A percentile compares a stretch with the other conserved stretches of the same genome.
These are phyloP conservation scores for Talinum fruticosum DNA, from an alignment of 148 eudicot genomes.

Conservation along the genomic window DNA sequence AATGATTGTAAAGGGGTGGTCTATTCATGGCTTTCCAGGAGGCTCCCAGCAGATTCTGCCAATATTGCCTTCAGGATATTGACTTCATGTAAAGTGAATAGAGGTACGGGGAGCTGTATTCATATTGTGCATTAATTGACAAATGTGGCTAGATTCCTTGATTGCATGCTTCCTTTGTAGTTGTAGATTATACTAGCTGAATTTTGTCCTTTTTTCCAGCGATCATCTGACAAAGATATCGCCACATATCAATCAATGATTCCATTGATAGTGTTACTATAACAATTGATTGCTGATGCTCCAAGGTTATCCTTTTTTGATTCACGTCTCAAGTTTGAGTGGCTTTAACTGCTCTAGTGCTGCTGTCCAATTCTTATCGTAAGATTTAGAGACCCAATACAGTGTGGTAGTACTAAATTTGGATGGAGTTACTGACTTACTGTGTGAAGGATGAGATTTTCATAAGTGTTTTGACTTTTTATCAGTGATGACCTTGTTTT, in stretches of 20 bases:
- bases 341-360: background rate
- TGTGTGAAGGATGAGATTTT: background rate
- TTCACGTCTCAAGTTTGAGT: background rate
- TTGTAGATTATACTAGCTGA: background rate
- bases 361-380: no score
- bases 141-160: background rate
- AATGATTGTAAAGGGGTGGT: slow-evolving; percentile 90
- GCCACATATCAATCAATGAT: no score
- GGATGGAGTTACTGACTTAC: no score
- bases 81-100: slow-evolving; percentile 87
- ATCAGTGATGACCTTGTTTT: background rate
- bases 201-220: no score
- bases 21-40: slow-evolving; percentile 80
- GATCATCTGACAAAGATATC: background rate
- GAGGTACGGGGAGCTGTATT: slow-evolving; percentile 44
- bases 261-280: background rate
- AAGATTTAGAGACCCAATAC: background rate
- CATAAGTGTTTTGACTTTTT: background rate
- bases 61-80: slow-evolving; percentile 65
- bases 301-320: background rate
- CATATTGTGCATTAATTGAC: background rate
- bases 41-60: slow-evolving; percentile 67
- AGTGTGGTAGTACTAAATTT: no score
- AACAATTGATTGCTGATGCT: background rate
- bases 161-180: background rate